Percentiles rank a stretch among this genome's conserved stretches.
Conservation (phyloP, 306 rosid species). For the Malus sieversii region DNA sequence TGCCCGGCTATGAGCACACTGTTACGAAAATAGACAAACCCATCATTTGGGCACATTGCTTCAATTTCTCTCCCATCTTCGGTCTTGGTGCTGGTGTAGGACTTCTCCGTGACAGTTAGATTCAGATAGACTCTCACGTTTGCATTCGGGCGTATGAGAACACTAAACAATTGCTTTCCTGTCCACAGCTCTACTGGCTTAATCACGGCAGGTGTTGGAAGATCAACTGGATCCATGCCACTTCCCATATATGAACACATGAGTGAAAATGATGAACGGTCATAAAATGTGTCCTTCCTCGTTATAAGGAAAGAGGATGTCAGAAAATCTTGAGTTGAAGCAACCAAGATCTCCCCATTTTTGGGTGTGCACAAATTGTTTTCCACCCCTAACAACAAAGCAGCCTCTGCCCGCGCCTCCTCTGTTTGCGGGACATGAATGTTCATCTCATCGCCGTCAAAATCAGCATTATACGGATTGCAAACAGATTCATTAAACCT, state of each 20-base stretch:
- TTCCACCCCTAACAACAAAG: conserved; percentile 94
- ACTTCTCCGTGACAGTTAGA: conserved; percentile 78
- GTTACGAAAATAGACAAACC: conserved; percentile 81
- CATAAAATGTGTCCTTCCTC: conserved; percentile 89
- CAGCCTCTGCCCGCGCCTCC: conserved; percentile 97
- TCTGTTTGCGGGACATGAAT: conserved; percentile 93
- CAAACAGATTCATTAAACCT: conserved; percentile 97
- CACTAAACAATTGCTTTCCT: conserved; percentile 82
- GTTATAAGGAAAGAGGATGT: conserved; percentile 93
- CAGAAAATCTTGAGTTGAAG: conserved; percentile 95
- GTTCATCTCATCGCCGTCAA: conserved; percentile 99
- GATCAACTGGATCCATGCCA: conserved; percentile 66
- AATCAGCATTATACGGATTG: conserved; percentile 96
- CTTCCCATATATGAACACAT: conserved; percentile 90
- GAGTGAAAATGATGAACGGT: conserved; percentile 79
- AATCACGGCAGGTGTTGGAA: conserved; percentile 88
- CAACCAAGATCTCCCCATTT: conserved; percentile 94
- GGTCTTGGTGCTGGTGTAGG: conserved; percentile 27
- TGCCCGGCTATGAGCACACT: conserved; percentile 90
- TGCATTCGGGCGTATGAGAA: conserved; percentile 74
- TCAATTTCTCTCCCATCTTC: conserved; percentile 51
- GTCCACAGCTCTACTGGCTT: conserved; percentile 99
- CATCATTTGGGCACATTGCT: conserved; percentile 84
- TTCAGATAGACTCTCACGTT: conserved; percentile 68
- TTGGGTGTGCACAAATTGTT: conserved; percentile 95